A percentile compares a stretch with the other conserved stretches of the same genome.
These are phyloP conservation scores for Dryas integrifolia DNA, from an alignment of 331 rosid species.

Conservation along the genomic window DNA sequence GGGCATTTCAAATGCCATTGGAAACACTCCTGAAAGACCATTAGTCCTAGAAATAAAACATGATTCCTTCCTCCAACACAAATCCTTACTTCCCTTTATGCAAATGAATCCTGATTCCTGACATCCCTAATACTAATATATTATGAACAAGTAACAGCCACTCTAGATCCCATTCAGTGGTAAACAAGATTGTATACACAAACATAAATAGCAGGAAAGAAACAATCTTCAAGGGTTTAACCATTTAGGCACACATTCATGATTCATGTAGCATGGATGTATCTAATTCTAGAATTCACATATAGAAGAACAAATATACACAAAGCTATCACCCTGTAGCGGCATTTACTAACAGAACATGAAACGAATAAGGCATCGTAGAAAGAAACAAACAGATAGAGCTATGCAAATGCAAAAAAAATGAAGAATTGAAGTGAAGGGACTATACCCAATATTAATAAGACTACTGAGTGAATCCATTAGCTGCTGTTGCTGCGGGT, in stretches of 20 bases:
- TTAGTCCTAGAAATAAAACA: not conserved
- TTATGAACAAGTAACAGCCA: not conserved
- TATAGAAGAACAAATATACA: not conserved
- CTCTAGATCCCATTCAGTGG: no score
- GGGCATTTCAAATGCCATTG: not conserved
- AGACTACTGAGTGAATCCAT: conserved; percentile 87
- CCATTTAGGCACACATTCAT: not conserved
- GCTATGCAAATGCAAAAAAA: conserved; percentile 9
- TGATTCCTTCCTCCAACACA: not conserved
- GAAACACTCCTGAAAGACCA: not conserved
- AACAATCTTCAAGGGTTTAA: not conserved
- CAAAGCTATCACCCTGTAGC: not conserved
- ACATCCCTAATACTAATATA: no score
- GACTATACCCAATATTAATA: conserved; percentile 77
- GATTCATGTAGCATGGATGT: no score
- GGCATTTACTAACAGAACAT: not conserved
- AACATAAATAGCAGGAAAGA: not conserved
- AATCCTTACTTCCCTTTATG: not conserved
- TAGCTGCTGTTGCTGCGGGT: conserved; percentile 69
- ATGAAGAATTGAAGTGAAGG: not conserved
- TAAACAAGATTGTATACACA: not conserved
- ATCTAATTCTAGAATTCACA: not conserved
- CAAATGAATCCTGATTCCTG: not conserved
- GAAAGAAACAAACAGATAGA: not conserved
- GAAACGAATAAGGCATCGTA: no score